Evolutionary conservation across 2,329 filamentous ascomycete genomes (phyloP).

Genomic region (Grosmannia huntii): DNA sequence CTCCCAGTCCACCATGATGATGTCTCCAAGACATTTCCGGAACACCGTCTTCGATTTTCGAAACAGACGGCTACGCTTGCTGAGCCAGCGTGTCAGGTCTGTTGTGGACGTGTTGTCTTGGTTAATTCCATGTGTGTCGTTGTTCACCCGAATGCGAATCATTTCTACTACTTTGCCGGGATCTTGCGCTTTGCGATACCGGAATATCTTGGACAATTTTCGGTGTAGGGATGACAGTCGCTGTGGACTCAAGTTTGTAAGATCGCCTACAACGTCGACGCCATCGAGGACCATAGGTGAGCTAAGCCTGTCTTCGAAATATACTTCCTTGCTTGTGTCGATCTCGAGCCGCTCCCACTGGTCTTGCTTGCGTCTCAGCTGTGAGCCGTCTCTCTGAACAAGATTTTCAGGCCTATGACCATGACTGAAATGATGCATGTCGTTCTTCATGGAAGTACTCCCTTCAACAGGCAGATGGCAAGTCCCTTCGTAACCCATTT

Average conservation of each 20-base stretch:
- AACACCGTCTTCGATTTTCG: not conserved
- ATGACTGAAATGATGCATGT: no score
- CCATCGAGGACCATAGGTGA: not conserved
- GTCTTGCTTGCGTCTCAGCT: not conserved
- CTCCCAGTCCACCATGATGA: no score
- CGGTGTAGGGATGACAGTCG: not conserved
- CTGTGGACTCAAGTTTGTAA: no score
- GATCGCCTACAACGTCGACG: no score
- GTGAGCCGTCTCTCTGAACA: not conserved
- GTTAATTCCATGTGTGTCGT: no score
- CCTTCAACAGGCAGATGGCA: not conserved
- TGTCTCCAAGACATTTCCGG: not conserved
- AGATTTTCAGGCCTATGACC: not conserved
- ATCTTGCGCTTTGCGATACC: not conserved
- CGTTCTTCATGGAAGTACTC: no score
- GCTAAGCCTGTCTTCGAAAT: not conserved
- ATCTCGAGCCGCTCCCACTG: not conserved
- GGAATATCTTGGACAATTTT: not conserved
- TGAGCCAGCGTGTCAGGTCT: not conserved
- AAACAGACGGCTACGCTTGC: not conserved
- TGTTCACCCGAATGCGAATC: no score
- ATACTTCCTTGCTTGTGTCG: not conserved
- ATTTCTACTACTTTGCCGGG: no score
- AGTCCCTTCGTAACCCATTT: not conserved
- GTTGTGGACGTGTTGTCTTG: not conserved